Percentiles rank a stretch among this genome's conserved stretches.
These are phyloP conservation scores for Saccharomycopsis malanga DNA, from an alignment of 805 yeast species.

Conservation along the genomic window DNA sequence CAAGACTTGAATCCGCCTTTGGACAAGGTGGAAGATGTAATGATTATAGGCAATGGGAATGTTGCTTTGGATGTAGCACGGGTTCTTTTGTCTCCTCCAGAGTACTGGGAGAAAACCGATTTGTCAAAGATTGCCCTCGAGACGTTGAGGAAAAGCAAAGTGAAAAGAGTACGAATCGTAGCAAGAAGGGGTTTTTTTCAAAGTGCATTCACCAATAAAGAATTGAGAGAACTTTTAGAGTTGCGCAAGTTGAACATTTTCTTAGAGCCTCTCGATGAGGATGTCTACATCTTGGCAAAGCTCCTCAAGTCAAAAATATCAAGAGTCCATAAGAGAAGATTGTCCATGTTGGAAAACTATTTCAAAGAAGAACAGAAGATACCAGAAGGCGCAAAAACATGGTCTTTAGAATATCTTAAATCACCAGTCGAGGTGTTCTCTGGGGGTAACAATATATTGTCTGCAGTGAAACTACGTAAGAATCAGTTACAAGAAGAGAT, in stretches of 20 bases:
- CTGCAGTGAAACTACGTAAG: constrained; percentile 41
- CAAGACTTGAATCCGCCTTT: constrained; percentile 49
- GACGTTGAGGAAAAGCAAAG: constrained; percentile 42
- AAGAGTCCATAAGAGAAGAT: constrained; percentile 56
- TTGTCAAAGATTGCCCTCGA: constrained; percentile 55
- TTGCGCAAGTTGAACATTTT: constrained; percentile 41
- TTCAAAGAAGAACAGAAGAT: constrained; percentile 2
- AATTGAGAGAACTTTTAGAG: constrained; percentile 75
- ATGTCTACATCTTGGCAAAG: constrained; percentile 30
- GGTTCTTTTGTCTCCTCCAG: constrained; percentile 44
- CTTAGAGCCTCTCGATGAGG: constrained; percentile 41
- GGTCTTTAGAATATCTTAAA: constrained; percentile 66
- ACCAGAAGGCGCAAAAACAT: constrained; percentile 30
- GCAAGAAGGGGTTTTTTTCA: constrained; percentile 84
- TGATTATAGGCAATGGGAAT: constrained; percentile 93
- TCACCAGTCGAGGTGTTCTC: constrained; percentile 48
- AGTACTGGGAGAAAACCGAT: constrained; percentile 64
- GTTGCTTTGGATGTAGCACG: constrained; percentile 92
- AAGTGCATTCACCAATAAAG: constrained; percentile 88
- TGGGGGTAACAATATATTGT: constrained; percentile 33
- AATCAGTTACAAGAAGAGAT: constrained; percentile 35
- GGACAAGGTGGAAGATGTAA: constrained; percentile 52
- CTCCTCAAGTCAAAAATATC: constrained; percentile 30
- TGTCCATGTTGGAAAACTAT: constrained; percentile 55
- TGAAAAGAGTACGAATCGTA: constrained; percentile 62